Percentiles rank a stretch among this genome's conserved stretches.
Conservation (phyloP, 768 basidiomycete species). For the Trametes elegans region DNA sequence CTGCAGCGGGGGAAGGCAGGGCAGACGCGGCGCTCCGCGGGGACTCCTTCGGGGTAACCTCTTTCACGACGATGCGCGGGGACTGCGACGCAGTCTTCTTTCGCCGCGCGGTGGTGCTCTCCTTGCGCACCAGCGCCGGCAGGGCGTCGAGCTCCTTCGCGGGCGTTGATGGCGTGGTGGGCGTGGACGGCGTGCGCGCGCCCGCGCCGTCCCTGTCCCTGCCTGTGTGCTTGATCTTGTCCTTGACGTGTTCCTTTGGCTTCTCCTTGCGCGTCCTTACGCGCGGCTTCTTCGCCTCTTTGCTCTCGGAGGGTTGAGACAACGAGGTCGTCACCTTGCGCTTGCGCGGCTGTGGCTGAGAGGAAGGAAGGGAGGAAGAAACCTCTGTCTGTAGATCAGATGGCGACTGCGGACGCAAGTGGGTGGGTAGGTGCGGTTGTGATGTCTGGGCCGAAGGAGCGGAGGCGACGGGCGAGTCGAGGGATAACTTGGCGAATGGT, state of each 20-base stretch:
- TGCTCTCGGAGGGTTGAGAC: background rate
- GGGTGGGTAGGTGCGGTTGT: conserved; percentile 10
- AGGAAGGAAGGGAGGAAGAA: too few relatives aligned
- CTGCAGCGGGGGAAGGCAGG: background rate
- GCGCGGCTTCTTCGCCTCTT: conserved; percentile 1
- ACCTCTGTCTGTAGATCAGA: too few relatives aligned
- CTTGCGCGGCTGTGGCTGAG: background rate
- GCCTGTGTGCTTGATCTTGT: conserved; percentile 2
- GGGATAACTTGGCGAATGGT: conserved; percentile 52
- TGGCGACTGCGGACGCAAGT: background rate
- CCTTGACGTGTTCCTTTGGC: background rate
- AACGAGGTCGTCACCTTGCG: background rate
- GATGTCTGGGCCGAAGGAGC: background rate
- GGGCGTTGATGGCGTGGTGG: background rate
- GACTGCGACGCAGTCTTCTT: background rate
- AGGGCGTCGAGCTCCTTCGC: background rate
- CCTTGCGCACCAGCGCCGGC: conserved; percentile 9
- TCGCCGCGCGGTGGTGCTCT: background rate
- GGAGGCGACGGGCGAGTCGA: conserved; percentile 36
- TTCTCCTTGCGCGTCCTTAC: background rate
- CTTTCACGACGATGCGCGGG: background rate
- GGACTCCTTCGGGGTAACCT: background rate
- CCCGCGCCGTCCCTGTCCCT: background rate
- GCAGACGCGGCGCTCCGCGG: background rate
- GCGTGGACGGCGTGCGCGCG: background rate